Conservation (phyloP, 805 yeast species). For the Cephaloascus albidus region DNA sequence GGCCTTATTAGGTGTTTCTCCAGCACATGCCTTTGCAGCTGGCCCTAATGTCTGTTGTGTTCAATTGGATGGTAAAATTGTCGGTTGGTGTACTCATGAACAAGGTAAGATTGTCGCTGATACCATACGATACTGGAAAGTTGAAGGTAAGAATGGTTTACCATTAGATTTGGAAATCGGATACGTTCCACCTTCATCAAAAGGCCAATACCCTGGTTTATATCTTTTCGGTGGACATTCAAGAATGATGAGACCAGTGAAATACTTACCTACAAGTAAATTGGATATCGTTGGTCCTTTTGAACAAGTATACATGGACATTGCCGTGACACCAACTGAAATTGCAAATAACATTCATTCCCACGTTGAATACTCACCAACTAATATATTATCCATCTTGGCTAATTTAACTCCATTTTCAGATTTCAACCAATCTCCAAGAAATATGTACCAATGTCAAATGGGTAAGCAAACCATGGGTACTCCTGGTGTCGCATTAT, state of each 20-base stretch:
- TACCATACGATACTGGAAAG: constrained; percentile 87
- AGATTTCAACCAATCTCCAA: constrained; percentile 97
- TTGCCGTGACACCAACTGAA: constrained; percentile 92
- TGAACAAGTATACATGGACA: constrained; percentile 94
- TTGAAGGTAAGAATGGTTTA: constrained; percentile 66
- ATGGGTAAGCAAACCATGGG: constrained; percentile 99
- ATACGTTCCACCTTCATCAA: constrained; percentile 88
- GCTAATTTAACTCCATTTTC: constrained; percentile 98
- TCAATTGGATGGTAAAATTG: constrained; percentile 83
- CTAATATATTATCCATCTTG: constrained; percentile 85
- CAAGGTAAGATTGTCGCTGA: constrained; percentile 84
- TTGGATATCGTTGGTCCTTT: constrained; percentile 92
- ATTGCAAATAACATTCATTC: constrained; percentile 73
- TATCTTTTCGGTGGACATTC: constrained; percentile 87
- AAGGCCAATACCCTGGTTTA: constrained; percentile 97
- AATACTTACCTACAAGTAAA: constrained; percentile 77
- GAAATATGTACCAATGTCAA: constrained; percentile 99
- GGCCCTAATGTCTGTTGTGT: constrained; percentile 88
- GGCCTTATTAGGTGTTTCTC: constrained; percentile 68
- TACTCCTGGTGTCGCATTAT: constrained; percentile 94
- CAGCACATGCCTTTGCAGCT: constrained; percentile 72
- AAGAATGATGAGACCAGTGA: constrained; percentile 94
- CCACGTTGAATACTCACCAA: constrained; percentile 93
- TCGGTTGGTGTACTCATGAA: constrained; percentile 91
- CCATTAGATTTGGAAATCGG: constrained; percentile 90